phyloP scores from a whole-genome alignment of 495 filamentous ascomycete genomes.

The Articulospora tetracladia region DNA sequence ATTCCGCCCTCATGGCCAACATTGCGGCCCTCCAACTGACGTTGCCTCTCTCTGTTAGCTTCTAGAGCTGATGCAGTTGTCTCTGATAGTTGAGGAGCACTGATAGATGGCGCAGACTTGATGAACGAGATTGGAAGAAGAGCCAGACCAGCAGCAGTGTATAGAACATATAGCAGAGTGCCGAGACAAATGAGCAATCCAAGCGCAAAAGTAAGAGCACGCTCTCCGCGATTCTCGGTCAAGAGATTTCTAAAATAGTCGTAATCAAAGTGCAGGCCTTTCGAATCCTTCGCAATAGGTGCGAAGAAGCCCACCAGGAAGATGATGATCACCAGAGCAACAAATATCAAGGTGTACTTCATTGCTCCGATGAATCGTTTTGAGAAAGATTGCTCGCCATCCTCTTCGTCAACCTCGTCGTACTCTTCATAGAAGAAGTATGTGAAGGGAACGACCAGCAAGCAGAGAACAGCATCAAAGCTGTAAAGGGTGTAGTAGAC shows the following conservation, averaged over 20 bases:
- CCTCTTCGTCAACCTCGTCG: slow-evolving; percentile 76
- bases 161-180: slow-evolving; percentile 77
- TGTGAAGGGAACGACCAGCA: slow-evolving; percentile 87
- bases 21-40: slow-evolving; percentile 84
- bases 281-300: slow-evolving; percentile 63
- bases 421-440: slow-evolving; percentile 99
- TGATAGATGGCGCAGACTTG: slow-evolving; percentile 81
- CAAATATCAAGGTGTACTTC: slow-evolving; percentile 87
- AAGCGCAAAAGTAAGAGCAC: slow-evolving; percentile 82
- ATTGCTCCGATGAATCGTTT: slow-evolving; percentile 73
- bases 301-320: slow-evolving; percentile 94
- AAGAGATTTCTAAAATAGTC: slow-evolving; percentile 90
- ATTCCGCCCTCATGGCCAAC: slow-evolving; percentile 70
- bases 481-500: slow-evolving; percentile 94
- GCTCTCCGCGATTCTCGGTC: slow-evolving; percentile 84
- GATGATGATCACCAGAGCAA: slow-evolving; percentile 72
- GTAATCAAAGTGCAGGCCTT: slow-evolving; percentile 62
- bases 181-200: slow-evolving; percentile 84
- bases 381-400: slow-evolving; percentile 65
- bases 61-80: slow-evolving; percentile 77
- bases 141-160: slow-evolving; percentile 85
- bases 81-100: slow-evolving; percentile 66
- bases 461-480: slow-evolving; percentile 84
- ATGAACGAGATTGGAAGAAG: slow-evolving; percentile 86
- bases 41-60: slow-evolving; percentile 83